Evolutionary conservation across 176 grass and related monocot species (phyloP).

Genomic region (Oryza glumipatula): DNA sequence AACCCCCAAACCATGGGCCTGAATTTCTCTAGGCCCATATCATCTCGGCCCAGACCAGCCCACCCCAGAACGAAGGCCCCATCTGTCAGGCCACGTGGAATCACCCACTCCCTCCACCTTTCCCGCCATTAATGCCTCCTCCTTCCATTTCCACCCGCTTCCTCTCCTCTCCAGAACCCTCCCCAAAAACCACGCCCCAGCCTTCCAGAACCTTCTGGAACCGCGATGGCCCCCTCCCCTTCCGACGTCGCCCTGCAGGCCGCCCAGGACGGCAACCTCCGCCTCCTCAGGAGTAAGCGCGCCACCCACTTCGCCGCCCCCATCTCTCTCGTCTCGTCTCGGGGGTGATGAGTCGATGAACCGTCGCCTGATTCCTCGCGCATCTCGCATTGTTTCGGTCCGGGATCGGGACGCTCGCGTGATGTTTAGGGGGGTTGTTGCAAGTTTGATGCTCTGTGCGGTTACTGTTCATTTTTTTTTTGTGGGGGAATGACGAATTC

Average conservation of each 20-base stretch:
- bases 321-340: neutral
- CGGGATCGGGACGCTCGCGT: no score
- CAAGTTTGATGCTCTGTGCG: neutral
- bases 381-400: neutral
- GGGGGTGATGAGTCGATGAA: neutral
- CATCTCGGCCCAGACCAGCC: neutral
- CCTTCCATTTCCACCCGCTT: neutral
- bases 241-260: constrained; percentile 22
- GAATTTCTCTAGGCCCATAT: neutral
- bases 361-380: neutral
- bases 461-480: neutral
- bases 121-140: neutral
- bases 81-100: neutral
- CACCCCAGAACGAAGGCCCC: neutral
- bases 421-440: neutral
- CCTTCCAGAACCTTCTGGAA: neutral
- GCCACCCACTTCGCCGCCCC: no score
- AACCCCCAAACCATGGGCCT: neutral
- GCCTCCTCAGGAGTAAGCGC: constrained; percentile 43
- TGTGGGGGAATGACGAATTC: neutral
- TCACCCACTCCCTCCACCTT: neutral
- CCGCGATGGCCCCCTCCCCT: neutral
- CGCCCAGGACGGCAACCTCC: constrained; percentile 10
- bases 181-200: no score
- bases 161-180: neutral